Evolutionary conservation across 257 asterid genomes (phyloP).

Genomic region (Petunia secreta): DNA sequence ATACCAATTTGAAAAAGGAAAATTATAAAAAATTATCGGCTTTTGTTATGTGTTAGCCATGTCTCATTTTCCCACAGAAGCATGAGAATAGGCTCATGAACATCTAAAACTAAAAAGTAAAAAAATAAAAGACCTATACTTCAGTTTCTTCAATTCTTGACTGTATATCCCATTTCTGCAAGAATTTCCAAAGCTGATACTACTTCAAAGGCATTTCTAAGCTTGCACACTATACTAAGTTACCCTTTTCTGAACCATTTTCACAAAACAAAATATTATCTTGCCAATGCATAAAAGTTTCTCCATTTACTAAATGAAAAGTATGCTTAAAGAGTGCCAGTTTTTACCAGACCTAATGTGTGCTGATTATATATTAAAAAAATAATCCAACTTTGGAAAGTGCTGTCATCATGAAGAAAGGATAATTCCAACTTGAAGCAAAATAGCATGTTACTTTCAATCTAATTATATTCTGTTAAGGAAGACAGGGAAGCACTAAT

Average conservation of each 20-base stretch:
- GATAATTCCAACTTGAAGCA: neutral
- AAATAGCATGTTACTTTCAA: neutral
- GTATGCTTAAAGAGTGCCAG: neutral
- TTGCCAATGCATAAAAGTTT: neutral
- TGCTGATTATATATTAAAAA: neutral
- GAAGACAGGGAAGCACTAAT: neutral
- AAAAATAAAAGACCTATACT: neutral
- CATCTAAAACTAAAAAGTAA: neutral
- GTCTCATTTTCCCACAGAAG: neutral
- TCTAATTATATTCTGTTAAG: neutral
- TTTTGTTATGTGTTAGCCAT: too few species aligned
- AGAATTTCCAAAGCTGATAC: neutral
- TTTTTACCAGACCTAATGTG: neutral
- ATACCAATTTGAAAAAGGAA: too few species aligned
- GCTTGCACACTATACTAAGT: neutral
- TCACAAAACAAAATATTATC: neutral
- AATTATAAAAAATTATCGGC: too few species aligned
- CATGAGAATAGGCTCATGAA: neutral
- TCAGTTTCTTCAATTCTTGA: neutral
- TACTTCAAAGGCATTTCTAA: neutral
- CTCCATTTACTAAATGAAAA: neutral
- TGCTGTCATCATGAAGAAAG: neutral
- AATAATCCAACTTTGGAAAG: neutral
- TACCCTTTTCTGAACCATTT: neutral
- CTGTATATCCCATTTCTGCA: neutral